A percentile compares a stretch with the other conserved stretches of the same genome.
Evolutionary conservation across 805 yeast genomes (phyloP).

Genomic region (Suhomyces canberraensis): DNA sequence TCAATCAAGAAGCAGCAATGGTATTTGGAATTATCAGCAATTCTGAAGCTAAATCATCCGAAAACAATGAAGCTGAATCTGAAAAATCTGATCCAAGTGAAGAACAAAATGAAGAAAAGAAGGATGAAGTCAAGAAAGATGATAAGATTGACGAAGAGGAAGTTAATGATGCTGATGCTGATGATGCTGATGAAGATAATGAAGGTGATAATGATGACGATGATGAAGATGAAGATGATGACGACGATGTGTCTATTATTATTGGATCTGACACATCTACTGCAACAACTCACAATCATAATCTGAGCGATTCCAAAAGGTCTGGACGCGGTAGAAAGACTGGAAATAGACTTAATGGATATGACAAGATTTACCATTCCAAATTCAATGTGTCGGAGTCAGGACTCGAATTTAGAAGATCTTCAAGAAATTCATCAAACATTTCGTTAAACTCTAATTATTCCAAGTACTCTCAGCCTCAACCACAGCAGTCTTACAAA

Average conservation of each 20-base stretch:
- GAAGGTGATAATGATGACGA: slow-evolving; percentile 21
- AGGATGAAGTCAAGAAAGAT: neutral
- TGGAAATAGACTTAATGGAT: slow-evolving; percentile 13
- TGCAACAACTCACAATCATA: slow-evolving; percentile 7
- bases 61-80: slow-evolving; percentile 1
- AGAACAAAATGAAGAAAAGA: slow-evolving; percentile 6
- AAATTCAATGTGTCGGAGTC: slow-evolving; percentile 21
- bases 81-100: neutral
- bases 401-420: slow-evolving; percentile 13
- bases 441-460: slow-evolving; percentile 16
- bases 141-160: neutral
- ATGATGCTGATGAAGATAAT: slow-evolving; percentile 12
- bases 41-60: slow-evolving; percentile 2
- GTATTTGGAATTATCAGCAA: slow-evolving; percentile 42
- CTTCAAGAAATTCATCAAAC: slow-evolving; percentile 16
- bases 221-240: slow-evolving; percentile 31
- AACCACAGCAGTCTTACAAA: slow-evolving; percentile 6
- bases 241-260: slow-evolving; percentile 38
- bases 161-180: neutral
- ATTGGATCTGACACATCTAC: slow-evolving; percentile 30
- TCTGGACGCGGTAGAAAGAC: neutral
- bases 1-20: slow-evolving; percentile 41
- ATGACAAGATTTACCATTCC: slow-evolving; percentile 12
- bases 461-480: slow-evolving; percentile 13
- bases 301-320: neutral